Evolutionary conservation across 345 rosid genomes (phyloP).

Genomic region (Lumnitzera racemosa): DNA sequence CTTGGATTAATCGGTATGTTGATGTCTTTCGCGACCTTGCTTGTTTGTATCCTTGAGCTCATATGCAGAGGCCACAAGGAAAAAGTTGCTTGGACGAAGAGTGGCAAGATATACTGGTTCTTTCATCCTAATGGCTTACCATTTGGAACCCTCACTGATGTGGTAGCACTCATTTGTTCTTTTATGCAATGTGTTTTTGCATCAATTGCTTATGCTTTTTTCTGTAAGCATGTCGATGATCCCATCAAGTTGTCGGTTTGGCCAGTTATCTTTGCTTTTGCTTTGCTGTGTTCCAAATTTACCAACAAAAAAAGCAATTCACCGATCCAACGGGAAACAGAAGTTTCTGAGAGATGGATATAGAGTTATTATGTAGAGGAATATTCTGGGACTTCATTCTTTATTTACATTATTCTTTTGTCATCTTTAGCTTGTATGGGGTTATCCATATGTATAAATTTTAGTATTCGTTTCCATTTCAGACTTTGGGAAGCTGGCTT

Average conservation of each 20-base stretch:
- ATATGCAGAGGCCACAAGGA: slow-evolving; percentile 5
- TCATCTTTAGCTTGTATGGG: neutral
- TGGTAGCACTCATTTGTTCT: neutral
- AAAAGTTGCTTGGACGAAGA: slow-evolving; percentile 7
- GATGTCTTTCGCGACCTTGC: slow-evolving; percentile 4
- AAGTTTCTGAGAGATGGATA: too few species aligned
- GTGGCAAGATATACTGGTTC: slow-evolving; percentile 10
- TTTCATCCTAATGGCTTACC: slow-evolving; percentile 5
- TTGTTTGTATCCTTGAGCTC: slow-evolving; percentile 9
- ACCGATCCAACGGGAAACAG: too few species aligned
- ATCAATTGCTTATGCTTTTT: slow-evolving; percentile 4
- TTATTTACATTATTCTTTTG: neutral
- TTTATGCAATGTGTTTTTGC: neutral
- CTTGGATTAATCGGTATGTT: slow-evolving; percentile 11
- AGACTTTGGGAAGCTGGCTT: too few species aligned
- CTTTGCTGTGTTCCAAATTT: slow-evolving; percentile 8
- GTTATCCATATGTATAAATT: neutral
- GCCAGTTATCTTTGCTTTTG: slow-evolving; percentile 10
- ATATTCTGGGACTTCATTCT: neutral
- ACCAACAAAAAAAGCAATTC: neutral
- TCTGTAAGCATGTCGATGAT: slow-evolving; percentile 1
- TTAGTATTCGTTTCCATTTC: too few species aligned
- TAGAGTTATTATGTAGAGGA: neutral
- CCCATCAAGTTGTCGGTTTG: slow-evolving; percentile 9
- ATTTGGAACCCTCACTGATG: neutral